Base-by-base conservation (phyloP, 257 asterid species). In the Gentiana dahurica region DNA sequence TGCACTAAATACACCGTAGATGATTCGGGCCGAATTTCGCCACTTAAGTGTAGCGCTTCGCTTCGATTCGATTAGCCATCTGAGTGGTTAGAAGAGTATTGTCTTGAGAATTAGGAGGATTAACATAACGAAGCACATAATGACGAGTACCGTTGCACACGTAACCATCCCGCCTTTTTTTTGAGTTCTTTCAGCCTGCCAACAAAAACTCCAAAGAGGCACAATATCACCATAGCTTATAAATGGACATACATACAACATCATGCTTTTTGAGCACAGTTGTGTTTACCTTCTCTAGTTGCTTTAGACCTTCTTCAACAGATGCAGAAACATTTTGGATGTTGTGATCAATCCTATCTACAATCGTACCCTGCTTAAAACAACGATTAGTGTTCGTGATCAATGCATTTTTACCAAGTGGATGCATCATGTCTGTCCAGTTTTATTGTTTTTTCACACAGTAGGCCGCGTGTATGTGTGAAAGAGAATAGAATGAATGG, bases 221-320 rank as follows among this genome's bases (percentile, higher is more conserved):
- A 11, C 41, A 36, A 44, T 51, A 45, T 51, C 50, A 69, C 58
- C 45, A 37, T 10, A n/a, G 2, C 13, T 41, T 10, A 50, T 37
- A 46, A 51, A 49, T 2, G 32, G 53, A 36, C 38, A 34, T 33
- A 33, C 49, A 5, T 43, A 53, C 59, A 54, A 51, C 6, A 11
- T 4, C 34, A 8, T 13, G 65, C 53, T 35, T 51, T 13, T 2
- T 38, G 2, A 35, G 55, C 49, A 53, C 51, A 59, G 15, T 38
- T 57, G 51, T 34, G 12, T 53, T 50, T 58, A 92, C 99, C 99
- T 92, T 92, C 74, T 83, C 66, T 41, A 88, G 85, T 74, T 92
- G 99, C 76, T 88, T 92, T 71, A 88, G 75, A 66, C 99, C 99
- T n/a, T 92, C 99, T 71, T 92, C 95, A 37, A 92, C 97, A 34